A percentile compares a stretch with the other conserved stretches of the same genome.
Conservation (phyloP, 208 protist species). For the Leishmania mexicana region DNA sequence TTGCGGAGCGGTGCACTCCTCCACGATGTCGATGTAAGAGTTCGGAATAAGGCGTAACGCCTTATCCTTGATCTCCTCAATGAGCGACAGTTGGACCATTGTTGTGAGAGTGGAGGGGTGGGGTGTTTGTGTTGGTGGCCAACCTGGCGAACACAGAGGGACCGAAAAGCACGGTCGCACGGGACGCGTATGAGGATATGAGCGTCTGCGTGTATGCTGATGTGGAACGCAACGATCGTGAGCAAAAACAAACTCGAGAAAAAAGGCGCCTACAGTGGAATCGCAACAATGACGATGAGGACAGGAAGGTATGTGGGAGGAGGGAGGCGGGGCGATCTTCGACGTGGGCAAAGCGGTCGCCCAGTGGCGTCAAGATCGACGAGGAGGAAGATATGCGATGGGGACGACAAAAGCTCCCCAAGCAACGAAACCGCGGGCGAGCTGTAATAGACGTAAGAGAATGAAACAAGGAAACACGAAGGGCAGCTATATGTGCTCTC, state of each 20-base stretch:
- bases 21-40: slow-evolving; percentile 78
- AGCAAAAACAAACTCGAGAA: no score
- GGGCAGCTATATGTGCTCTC: background rate
- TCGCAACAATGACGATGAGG: background rate
- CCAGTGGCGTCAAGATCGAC: background rate
- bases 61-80: slow-evolving; percentile 80
- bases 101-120: background rate
- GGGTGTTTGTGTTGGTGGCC: background rate
- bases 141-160: background rate
- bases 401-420: background rate
- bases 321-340: background rate
- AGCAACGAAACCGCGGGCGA: background rate
- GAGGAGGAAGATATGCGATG: background rate
- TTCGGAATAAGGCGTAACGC: slow-evolving; percentile 73
- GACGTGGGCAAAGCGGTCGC: background rate
- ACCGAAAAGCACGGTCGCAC: background rate
- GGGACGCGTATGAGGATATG: background rate
- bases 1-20: slow-evolving; percentile 72
- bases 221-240: background rate
- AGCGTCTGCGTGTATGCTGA: background rate
- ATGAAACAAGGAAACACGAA: background rate
- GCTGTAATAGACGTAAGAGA: background rate
- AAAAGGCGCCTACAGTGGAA: background rate
- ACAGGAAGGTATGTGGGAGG: background rate
- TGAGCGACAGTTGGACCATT: slow-evolving; percentile 77